Conservation (phyloP, 2,329 filamentous ascomycete genomes). For the Arthrinium phaeospermum region DNA sequence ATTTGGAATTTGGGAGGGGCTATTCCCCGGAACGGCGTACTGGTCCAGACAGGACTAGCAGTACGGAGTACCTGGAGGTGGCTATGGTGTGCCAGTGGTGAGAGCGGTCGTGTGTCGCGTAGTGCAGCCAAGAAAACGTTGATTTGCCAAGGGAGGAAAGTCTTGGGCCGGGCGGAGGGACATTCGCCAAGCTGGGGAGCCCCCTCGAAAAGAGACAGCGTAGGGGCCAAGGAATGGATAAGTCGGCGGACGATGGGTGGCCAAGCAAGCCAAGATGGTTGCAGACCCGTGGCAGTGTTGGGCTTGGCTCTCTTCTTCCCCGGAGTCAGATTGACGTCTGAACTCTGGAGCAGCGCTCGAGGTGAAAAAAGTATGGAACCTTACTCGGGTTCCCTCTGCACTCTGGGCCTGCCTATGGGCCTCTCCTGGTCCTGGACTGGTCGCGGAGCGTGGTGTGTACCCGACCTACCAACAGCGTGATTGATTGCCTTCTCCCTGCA, state of each 20-base stretch:
- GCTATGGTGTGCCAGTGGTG: not conserved
- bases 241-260: not conserved
- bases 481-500: not conserved
- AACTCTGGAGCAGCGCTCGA: conserved; percentile 1
- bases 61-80: not conserved
- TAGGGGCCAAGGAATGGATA: not conserved
- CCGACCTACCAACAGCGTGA: not conserved
- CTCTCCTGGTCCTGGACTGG: not conserved
- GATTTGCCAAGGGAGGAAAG: conserved; percentile 18
- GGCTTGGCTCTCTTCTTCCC: conserved; percentile 5
- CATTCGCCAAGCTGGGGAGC: conserved; percentile 11
- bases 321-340: conserved; percentile 15
- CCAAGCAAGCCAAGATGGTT: conserved; percentile 15
- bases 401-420: no score
- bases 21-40: not conserved
- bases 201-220: not conserved
- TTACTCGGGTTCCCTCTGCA: not conserved
- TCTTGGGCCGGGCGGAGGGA: conserved; percentile 14
- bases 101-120: conserved; percentile 8
- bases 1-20: not conserved
- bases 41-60: not conserved
- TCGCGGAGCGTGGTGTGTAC: not conserved
- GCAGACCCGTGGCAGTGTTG: conserved; percentile 12
- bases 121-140: conserved; percentile 8
- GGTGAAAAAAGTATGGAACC: not conserved